Base-by-base conservation (phyloP, 495 filamentous ascomycete species). In the Daldinia vernicosa region DNA sequence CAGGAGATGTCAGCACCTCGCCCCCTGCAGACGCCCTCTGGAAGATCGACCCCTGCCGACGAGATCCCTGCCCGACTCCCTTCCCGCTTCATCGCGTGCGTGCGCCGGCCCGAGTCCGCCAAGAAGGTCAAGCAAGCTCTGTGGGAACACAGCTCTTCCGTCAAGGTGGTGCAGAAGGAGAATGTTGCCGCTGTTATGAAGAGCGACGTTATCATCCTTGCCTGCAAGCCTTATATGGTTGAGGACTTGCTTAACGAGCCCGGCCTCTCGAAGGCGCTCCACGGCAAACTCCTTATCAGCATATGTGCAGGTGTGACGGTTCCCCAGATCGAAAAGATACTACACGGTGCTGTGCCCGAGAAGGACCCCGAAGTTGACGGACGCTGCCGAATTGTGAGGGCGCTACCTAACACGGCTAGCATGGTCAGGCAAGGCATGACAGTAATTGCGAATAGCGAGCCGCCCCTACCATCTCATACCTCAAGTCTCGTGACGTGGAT, bases 291-390 rank as follows among this genome's bases (percentile, higher is more conserved):
- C 4, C 80, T 98, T 5, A 91, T 98, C 70, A 91, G 87, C 74
- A 93, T 97, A 61, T 86, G 93, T 45, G 94, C 93, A 1, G 94
- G 94, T n/a, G 89, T 95, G 5, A 86, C 89, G 0, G 86, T 88
- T 0, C 53, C 83, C 14, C 86, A 93, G 67, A 86, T 97, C 30
- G 83, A 87, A 63, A 74, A 77, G 4, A 83, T 84, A n/a, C 78
- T 97, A 1, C 86, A 88, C 60, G 80, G 81, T 0, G 79, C 77
- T 19, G 76, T 77, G 0, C 72, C 69, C 11, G 63, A 69, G 15
- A 74, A 81, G 67, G 77, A 84, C 66, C 73, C 76, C 45, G 66
- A 79, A 63, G 50, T 74, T 69, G 76, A 79, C 51, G 75, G 75
- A 14, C 79, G 72, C 45, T 93, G 86, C 79, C 82, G 80, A 24